These are phyloP conservation scores for Cladosporium sp. DNA, from an alignment of 2,329 filamentous ascomycete genomes.

Conservation along the genomic window DNA sequence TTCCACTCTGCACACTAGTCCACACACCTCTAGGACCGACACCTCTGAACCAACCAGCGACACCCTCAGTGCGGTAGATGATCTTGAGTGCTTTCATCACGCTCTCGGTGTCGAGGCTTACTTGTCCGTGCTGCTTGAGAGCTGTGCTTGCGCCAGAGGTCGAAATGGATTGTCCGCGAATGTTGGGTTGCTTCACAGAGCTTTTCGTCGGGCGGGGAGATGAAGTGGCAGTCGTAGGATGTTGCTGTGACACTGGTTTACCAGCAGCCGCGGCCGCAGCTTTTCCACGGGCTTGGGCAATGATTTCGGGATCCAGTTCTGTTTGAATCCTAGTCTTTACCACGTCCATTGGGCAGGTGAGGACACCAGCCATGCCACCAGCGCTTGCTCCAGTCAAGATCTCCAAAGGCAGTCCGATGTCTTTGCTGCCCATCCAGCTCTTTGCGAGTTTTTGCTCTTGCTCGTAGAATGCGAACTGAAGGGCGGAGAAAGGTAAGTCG, in stretches of 20 bases:
- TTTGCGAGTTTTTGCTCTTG: slow-evolving; percentile 84
- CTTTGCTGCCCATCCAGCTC: slow-evolving; percentile 72
- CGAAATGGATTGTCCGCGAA: slow-evolving; percentile 60
- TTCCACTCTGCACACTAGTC: slow-evolving; percentile 96
- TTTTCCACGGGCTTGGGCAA: slow-evolving; percentile 31
- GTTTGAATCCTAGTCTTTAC: slow-evolving; percentile 97
- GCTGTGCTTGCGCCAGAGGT: slow-evolving; percentile 87
- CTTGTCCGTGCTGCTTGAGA: slow-evolving; percentile 73
- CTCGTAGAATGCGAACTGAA: slow-evolving; percentile 98
- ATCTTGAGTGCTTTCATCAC: slow-evolving; percentile 79
- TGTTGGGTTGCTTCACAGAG: slow-evolving; percentile 20
- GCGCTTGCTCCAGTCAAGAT: slow-evolving; percentile 86
- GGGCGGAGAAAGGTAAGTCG: slow-evolving; percentile 90
- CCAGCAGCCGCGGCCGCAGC: slow-evolving; percentile 8
- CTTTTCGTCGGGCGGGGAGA: slow-evolving; percentile 19
- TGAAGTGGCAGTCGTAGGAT: slow-evolving; percentile 12
- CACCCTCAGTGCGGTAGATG: slow-evolving; percentile 86
- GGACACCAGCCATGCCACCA: slow-evolving; percentile 86
- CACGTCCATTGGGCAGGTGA: slow-evolving; percentile 94
- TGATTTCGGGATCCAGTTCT: slow-evolving; percentile 65
- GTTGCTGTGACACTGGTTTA: not conserved
- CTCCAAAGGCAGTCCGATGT: slow-evolving; percentile 83
- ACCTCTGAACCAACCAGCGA: slow-evolving; percentile 89
- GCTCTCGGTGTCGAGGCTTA: slow-evolving; percentile 83
- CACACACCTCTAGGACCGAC: slow-evolving; percentile 91